Conservation (phyloP, 768 basidiomycete genomes). For the Hygrocybe coccinea region DNA sequence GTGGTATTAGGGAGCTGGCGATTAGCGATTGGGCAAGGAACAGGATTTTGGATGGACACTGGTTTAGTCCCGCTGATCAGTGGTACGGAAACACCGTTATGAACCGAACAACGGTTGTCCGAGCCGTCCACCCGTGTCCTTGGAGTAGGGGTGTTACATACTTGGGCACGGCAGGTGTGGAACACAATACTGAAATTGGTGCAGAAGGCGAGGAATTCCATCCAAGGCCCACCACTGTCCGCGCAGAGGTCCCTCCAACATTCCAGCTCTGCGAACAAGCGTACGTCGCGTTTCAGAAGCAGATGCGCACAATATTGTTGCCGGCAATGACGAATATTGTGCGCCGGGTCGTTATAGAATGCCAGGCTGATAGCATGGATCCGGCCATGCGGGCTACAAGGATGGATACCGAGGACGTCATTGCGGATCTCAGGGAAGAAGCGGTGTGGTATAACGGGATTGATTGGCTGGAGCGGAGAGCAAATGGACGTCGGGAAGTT, state of each 20-base stretch:
- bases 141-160: conserved; percentile 44
- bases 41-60: conserved; percentile 69
- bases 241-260: conserved; percentile 54
- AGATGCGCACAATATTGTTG: conserved; percentile 54
- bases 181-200: conserved; percentile 13
- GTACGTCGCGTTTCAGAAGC: conserved; percentile 52
- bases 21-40: conserved; percentile 68
- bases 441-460: conserved; percentile 70
- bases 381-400: conserved; percentile 51
- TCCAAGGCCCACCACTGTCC: conserved; percentile 45
- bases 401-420: conserved; percentile 60
- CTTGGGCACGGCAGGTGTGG: conserved; percentile 22
- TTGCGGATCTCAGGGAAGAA: conserved; percentile 52
- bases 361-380: conserved; percentile 37
- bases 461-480: conserved; percentile 55
- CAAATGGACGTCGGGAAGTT: conserved; percentile 31
- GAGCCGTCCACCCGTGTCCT: conserved; percentile 54
- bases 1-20: conserved; percentile 49
- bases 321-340: conserved; percentile 70
- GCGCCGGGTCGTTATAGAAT: conserved; percentile 60
- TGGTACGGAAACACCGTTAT: conserved; percentile 46
- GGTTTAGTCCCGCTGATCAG: conserved; percentile 69
- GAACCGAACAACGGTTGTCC: conserved; percentile 35
- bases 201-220: conserved; percentile 38
- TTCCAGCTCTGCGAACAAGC: conserved; percentile 61